Evolutionary conservation across 2,329 filamentous ascomycete species (phyloP), one percentile per base, ranked within the genome.

Genomic region (Aspergillus sp.): DNA sequence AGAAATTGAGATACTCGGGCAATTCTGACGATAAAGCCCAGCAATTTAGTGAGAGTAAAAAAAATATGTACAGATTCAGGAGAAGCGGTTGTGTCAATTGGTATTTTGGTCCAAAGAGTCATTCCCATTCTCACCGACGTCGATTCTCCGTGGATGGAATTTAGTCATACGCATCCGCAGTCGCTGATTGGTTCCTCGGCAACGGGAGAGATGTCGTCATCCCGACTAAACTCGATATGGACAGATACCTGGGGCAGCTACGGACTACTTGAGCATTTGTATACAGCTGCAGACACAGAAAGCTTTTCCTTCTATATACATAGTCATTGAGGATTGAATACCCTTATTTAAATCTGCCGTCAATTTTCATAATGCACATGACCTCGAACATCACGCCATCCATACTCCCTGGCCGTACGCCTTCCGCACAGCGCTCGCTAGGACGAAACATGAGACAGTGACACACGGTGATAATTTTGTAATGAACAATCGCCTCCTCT

Each of bases 121-220:
- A 61, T 39, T 32, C 30, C 26, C 26, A 24, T 5, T 26, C 26
- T 45, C 51, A 54, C 51, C 51, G 43, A 53, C 52, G 20, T n/a
- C 36, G 43, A 41, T 38, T n/a, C 53, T 53, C 47, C 45, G 47
- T 44, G 38, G 54, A 44, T 51, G 55, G 39, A 52, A 55, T 53
- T 61, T 56, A 58, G 55, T 63, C 58, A 60, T 32, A 54, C 47
- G 8, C 24, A 48, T 26, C 44, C 20, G 6, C 17, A 32, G 7
- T 12, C 30, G 30, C 26, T 62, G 53, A 63, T 63, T 63, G 61
- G 61, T 42, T 36, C 15, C 26, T 15, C 24, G 24, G 15, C 30
- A 36, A 32, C 17, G 20, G n/a, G 53, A 43, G 59, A 63, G 59
- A 63, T 63, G 61, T 63, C 61, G 61, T 63, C 61, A 63, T 63